Conservation (phyloP, 2,329 filamentous ascomycete species). For the Lasiodiplodia sp. region DNA sequence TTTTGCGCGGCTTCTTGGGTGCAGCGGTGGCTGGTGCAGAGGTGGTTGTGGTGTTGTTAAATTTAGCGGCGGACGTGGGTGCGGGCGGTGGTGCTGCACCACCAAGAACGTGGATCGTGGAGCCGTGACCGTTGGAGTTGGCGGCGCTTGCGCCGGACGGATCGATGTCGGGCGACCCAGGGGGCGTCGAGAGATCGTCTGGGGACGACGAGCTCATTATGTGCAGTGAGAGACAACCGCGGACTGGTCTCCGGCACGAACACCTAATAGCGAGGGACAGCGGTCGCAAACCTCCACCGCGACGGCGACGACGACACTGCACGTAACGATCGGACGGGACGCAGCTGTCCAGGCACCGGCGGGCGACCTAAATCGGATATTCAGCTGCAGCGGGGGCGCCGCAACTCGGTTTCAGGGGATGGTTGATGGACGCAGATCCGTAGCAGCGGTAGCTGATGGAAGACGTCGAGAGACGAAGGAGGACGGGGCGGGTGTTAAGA, state of each 20-base stretch:
- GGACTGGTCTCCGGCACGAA: slow-evolving; percentile 6
- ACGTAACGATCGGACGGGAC: slow-evolving; percentile 17
- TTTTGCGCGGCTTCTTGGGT: slow-evolving; percentile 55
- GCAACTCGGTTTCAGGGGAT: slow-evolving; percentile 23
- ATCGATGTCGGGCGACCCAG: slow-evolving; percentile 43
- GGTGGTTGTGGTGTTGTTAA: slow-evolving; percentile 32
- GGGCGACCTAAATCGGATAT: slow-evolving; percentile 23
- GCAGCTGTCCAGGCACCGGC: slow-evolving; percentile 12
- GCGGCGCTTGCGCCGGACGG: slow-evolving; percentile 18
- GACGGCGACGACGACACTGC: slow-evolving; percentile 30
- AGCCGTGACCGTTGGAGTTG: slow-evolving; percentile 42
- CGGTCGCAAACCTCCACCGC: slow-evolving; percentile 38
- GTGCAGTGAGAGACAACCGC: slow-evolving; percentile 36
- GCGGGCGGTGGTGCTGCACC: slow-evolving; percentile 40
- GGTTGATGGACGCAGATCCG: slow-evolving; percentile 21
- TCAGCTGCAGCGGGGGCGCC: slow-evolving; percentile 22
- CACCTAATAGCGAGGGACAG: slow-evolving; percentile 22
- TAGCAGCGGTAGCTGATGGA: slow-evolving; percentile 20
- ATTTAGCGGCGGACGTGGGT: slow-evolving; percentile 40
- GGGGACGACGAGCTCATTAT: slow-evolving; percentile 43
- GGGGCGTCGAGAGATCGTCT: slow-evolving; percentile 45
- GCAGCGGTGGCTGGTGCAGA: slow-evolving; percentile 46
- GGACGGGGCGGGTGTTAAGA: slow-evolving; percentile 17
- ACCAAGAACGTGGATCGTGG: slow-evolving; percentile 43
- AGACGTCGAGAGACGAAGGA: slow-evolving; percentile 12